Percentiles rank a stretch among this genome's conserved stretches.
These are phyloP conservation scores for Mycogone perniciosa DNA, from an alignment of 2,329 filamentous ascomycete species.

Conservation along the genomic window DNA sequence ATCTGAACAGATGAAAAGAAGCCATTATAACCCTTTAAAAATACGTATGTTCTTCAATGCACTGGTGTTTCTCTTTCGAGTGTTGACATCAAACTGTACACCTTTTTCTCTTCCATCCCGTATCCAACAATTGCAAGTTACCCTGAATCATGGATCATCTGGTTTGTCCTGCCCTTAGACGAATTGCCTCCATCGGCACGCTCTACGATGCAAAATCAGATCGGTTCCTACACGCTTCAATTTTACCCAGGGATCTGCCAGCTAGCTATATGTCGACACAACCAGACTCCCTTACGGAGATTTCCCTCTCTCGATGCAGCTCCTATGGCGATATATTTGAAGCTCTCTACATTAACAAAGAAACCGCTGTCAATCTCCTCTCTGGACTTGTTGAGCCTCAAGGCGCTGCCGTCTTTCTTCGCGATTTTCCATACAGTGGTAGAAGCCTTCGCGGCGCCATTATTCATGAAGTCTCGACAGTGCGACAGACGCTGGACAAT, in stretches of 20 bases:
- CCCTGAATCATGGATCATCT: constrained; percentile 11
- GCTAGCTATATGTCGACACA: not conserved
- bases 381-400: not conserved
- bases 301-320: not conserved
- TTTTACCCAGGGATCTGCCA: not conserved
- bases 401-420: constrained; percentile 12
- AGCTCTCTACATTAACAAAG: constrained; percentile 1
- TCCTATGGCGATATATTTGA: not conserved
- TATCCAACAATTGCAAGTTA: no score
- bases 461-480: constrained; percentile 1
- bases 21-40: no score
- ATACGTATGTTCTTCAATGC: no score
- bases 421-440: not conserved
- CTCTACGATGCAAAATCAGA: constrained; percentile 15
- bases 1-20: no score
- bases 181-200: constrained; percentile 11
- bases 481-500: not conserved
- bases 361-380: constrained; percentile 14
- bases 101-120: no score
- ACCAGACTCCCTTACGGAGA: not conserved
- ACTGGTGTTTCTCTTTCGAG: no score
- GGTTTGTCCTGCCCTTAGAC: constrained; percentile 5
- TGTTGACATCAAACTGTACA: no score
- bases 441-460: not conserved
- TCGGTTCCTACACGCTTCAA: constrained; percentile 9